These are phyloP conservation scores for Polyporus arcularius DNA, from an alignment of 768 basidiomycete genomes.

Conservation along the genomic window DNA sequence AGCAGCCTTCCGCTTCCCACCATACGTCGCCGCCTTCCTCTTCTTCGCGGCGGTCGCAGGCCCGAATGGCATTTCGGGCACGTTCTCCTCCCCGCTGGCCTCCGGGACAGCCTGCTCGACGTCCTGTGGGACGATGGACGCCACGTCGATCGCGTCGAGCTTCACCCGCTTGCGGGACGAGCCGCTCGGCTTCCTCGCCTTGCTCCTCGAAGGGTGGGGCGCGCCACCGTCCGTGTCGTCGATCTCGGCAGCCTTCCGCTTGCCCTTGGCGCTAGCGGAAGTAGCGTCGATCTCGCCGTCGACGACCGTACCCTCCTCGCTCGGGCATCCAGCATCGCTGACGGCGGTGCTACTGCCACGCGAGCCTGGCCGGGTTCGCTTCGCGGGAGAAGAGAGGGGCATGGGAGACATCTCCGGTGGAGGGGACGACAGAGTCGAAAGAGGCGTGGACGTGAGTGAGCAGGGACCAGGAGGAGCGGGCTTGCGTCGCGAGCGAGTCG, in stretches of 20 bases:
- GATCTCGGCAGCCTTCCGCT: neutral
- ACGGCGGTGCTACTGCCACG: conserved; percentile 21
- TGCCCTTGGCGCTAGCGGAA: neutral
- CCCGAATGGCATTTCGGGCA: neutral
- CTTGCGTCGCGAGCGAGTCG: conserved; percentile 15
- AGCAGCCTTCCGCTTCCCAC: conserved; percentile 1
- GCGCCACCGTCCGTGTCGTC: conserved; percentile 5
- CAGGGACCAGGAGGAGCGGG: conserved; percentile 13
- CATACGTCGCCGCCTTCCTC: conserved; percentile 1
- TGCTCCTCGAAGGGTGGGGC: conserved; percentile 2
- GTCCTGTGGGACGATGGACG: neutral
- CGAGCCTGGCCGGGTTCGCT: neutral
- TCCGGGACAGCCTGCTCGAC: neutral
- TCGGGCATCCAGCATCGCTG: conserved; percentile 16
- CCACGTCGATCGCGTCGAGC: neutral
- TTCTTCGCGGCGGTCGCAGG: conserved; percentile 2
- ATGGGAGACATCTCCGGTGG: conserved; percentile 2
- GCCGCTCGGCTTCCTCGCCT: neutral
- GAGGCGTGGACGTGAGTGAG: neutral
- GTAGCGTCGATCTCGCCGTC: conserved; percentile 1
- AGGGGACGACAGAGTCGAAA: conserved; percentile 4
- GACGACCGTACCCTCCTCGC: conserved; percentile 20
- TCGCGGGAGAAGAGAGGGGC: neutral
- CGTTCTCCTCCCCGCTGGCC: conserved; percentile 7
- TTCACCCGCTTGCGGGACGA: conserved; percentile 12